Evolutionary conservation across 192 early-diverging fungal genomes (phyloP).

Genomic region (Gonapodya prolifera): DNA sequence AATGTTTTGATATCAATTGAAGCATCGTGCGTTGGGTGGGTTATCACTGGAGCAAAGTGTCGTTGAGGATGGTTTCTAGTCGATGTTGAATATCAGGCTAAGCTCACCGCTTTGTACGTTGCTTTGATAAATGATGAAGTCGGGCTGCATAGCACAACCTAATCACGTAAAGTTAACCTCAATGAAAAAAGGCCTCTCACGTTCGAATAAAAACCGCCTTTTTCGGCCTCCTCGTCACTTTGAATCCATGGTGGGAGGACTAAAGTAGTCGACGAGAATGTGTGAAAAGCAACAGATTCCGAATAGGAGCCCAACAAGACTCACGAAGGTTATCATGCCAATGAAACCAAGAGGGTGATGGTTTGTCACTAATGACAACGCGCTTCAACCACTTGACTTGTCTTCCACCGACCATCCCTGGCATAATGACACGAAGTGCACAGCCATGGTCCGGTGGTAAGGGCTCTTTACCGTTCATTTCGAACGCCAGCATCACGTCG

Average conservation of each 20-base stretch:
- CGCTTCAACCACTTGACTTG: slow-evolving; percentile 70
- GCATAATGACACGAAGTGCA: slow-evolving; percentile 72
- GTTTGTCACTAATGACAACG: slow-evolving; percentile 39
- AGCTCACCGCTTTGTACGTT: neutral
- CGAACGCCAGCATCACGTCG: slow-evolving; percentile 67
- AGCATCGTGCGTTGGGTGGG: slow-evolving; percentile 44
- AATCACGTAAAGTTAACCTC: neutral
- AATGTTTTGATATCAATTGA: neutral
- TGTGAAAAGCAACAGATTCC: no score
- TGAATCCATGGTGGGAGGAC: neutral
- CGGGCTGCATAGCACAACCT: neutral
- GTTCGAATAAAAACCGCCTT: neutral
- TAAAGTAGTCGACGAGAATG: neutral
- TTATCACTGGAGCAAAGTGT: slow-evolving; percentile 21
- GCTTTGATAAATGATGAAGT: neutral
- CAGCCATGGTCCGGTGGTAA: slow-evolving; percentile 75
- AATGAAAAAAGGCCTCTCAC: neutral
- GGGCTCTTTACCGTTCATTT: slow-evolving; percentile 54
- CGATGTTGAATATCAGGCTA: neutral
- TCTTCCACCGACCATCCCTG: slow-evolving; percentile 68
- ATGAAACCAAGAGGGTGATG: slow-evolving; percentile 59
- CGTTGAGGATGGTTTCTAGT: no score
- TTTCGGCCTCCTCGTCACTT: neutral
- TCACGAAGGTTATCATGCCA: slow-evolving; percentile 61
- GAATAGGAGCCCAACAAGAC: no score